Conservation (phyloP, 768 basidiomycete species). For the Agaricus subrufescens region DNA sequence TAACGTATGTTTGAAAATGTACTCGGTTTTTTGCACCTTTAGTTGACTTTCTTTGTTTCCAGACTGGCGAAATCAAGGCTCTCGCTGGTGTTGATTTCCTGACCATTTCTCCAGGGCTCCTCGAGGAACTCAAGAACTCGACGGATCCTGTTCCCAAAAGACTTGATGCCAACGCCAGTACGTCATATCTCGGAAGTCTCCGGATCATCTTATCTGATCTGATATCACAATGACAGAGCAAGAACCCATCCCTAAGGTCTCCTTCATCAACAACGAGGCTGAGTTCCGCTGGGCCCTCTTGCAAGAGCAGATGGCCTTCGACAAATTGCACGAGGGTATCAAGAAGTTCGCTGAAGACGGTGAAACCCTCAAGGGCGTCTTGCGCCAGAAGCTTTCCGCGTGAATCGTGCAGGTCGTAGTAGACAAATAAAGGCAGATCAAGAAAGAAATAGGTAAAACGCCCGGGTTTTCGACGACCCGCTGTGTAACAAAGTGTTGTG, state of each 20-base stretch:
- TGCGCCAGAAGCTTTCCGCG: slow-evolving; percentile 65
- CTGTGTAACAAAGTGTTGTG: background rate
- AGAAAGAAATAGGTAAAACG: background rate
- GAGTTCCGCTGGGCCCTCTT: slow-evolving; percentile 95
- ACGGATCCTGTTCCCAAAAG: slow-evolving; percentile 76
- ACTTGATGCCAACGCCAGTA: slow-evolving; percentile 64
- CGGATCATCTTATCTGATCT: slow-evolving; percentile 8
- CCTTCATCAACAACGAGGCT: slow-evolving; percentile 87
- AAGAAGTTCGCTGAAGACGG: slow-evolving; percentile 98
- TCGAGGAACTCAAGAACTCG: slow-evolving; percentile 90
- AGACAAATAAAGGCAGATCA: background rate
- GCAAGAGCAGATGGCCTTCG: slow-evolving; percentile 96
- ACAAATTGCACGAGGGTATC: slow-evolving; percentile 98
- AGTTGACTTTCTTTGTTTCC: slow-evolving; percentile 4
- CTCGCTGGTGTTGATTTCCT: slow-evolving; percentile 97
- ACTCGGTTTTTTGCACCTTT: background rate
- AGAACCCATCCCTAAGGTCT: slow-evolving; percentile 71
- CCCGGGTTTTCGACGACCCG: background rate
- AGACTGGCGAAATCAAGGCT: slow-evolving; percentile 90
- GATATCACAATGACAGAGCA: slow-evolving; percentile 33
- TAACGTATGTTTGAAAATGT: slow-evolving; percentile 55
- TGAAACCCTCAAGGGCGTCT: slow-evolving; percentile 75
- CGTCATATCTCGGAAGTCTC: slow-evolving; percentile 18
- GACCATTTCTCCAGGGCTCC: slow-evolving; percentile 87
- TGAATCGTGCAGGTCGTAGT: slow-evolving; percentile 17